These are phyloP conservation scores for Wickerhamiella sergipiensis DNA, from an alignment of 805 yeast genomes.

Conservation along the genomic window DNA sequence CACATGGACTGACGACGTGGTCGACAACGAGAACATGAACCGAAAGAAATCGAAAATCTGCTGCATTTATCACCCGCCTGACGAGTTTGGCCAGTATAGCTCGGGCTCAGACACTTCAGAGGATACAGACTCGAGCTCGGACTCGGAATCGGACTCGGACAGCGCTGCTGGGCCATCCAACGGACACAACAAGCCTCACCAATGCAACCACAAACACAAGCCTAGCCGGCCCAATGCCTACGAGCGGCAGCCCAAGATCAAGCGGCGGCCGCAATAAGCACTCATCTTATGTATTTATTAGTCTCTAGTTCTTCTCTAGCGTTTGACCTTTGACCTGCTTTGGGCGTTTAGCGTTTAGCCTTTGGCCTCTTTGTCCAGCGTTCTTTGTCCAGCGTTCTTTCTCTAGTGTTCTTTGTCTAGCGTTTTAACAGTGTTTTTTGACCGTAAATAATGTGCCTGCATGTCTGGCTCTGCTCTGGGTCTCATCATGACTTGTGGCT, in stretches of 20 bases:
- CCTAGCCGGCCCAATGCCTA: constrained; percentile 64
- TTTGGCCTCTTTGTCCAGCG: too few relatives aligned
- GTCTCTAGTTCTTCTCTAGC: too few relatives aligned
- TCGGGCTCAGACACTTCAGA: constrained; percentile 25
- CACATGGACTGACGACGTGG: constrained; percentile 71
- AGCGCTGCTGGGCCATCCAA: constrained; percentile 20
- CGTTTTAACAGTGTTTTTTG: too few relatives aligned
- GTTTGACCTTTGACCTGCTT: too few relatives aligned
- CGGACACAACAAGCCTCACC: constrained; percentile 5
- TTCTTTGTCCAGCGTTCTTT: too few relatives aligned
- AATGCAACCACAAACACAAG: constrained; percentile 15
- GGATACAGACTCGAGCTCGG: constrained; percentile 26
- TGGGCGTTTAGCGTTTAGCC: too few relatives aligned
- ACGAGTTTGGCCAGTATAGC: constrained; percentile 16
- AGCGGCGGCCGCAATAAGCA: background rate
- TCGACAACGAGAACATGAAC: constrained; percentile 81
- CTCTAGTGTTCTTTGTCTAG: too few relatives aligned
- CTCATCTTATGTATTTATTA: too few relatives aligned
- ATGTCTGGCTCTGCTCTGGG: too few relatives aligned
- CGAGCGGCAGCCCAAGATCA: constrained; percentile 56
- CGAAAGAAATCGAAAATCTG: constrained; percentile 81
- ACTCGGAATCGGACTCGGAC: constrained; percentile 28
- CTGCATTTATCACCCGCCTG: constrained; percentile 41
- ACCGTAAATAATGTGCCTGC: too few relatives aligned
- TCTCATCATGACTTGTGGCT: too few relatives aligned